Percentiles rank a stretch among this genome's conserved stretches.
Conservation (phyloP, 805 yeast genomes). For the Scheffersomyces spartinae region DNA sequence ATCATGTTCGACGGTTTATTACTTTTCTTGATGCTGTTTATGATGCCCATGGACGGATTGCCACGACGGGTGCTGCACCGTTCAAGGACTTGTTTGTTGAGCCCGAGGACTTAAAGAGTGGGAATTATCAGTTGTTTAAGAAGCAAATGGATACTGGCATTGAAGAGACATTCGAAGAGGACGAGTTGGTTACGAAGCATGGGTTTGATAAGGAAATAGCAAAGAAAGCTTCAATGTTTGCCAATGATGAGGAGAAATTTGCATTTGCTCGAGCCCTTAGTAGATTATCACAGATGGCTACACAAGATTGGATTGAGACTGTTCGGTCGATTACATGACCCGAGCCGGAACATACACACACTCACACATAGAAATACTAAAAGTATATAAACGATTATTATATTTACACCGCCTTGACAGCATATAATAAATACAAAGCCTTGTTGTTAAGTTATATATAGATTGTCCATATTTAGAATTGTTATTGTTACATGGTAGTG, state of each 20-base stretch:
- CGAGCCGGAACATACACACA: neutral
- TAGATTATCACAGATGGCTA: slow-evolving; percentile 87
- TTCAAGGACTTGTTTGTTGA: slow-evolving; percentile 81
- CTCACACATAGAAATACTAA: neutral
- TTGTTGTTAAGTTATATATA: too few species aligned
- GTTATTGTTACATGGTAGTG: too few species aligned
- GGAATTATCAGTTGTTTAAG: slow-evolving; percentile 32
- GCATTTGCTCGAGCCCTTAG: slow-evolving; percentile 94
- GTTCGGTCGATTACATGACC: too few species aligned
- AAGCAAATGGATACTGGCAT: slow-evolving; percentile 23
- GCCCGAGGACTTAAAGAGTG: slow-evolving; percentile 47
- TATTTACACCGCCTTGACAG: neutral
- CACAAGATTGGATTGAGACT: slow-evolving; percentile 80
- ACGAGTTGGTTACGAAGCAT: slow-evolving; percentile 58
- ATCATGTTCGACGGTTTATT: slow-evolving; percentile 81
- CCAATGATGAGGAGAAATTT: slow-evolving; percentile 88
- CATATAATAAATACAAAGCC: too few species aligned
- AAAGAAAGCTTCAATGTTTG: slow-evolving; percentile 64
- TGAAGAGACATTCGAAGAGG: slow-evolving; percentile 36
- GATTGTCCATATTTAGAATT: too few species aligned
- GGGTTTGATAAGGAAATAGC: slow-evolving; percentile 69
- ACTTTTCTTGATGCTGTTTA: slow-evolving; percentile 94
- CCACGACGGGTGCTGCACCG: slow-evolving; percentile 81
- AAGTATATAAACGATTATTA: neutral
- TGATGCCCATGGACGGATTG: slow-evolving; percentile 78